Evolutionary conservation across 768 basidiomycete species (phyloP), one percentile per base, ranked within the genome.

Genomic region (Leccinum variicolor): DNA sequence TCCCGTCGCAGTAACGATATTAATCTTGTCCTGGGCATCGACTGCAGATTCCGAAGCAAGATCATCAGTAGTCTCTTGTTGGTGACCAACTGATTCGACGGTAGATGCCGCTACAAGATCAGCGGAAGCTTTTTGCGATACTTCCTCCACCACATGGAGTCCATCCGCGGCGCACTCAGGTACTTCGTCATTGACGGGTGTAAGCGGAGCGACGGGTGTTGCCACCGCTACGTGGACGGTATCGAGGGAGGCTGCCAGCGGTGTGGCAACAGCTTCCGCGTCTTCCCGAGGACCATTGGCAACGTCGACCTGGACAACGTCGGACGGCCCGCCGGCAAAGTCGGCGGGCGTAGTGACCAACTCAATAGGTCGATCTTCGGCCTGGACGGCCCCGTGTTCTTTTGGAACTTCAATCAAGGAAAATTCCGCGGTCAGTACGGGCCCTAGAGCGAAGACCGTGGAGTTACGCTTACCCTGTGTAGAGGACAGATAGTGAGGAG

Each of bases 1-100:
- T 55, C 39, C 56, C 15, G 34, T 14, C 65, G 58, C 67, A 55
- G 46, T 46, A 28, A 33, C 48, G 52, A 62, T 26, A 43, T 19
- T 43, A 47, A 46, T 50, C 33, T 53, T 41, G 28, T 39, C 25
- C 50, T 49, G 49, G 13, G 29, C 17, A 33, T 25, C 34, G 17
- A 31, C 9, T 36, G 36, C 39, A 53, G 53, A 49, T 51, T 43
- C 26, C 8, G 29, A 14, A 45, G 39, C 7, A 49, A 53, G 49
- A 58, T 57, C 23, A 56, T 55, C 59, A 29, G 39, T 41, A 41
- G 43, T 54, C 54, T 54, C 39, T 6, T 49, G 31, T 45, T 19
- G n/a, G n/a, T n/a, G 36, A 34, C 25, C 31, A 9, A 39, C 26
- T 34, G 62, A 39, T 52, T 58, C 56, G 29, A 56, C 55, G 50